Evolutionary conservation across 768 basidiomycete species (phyloP), one percentile per base, ranked within the genome.

Genomic region (Hypholoma fasciculare): DNA sequence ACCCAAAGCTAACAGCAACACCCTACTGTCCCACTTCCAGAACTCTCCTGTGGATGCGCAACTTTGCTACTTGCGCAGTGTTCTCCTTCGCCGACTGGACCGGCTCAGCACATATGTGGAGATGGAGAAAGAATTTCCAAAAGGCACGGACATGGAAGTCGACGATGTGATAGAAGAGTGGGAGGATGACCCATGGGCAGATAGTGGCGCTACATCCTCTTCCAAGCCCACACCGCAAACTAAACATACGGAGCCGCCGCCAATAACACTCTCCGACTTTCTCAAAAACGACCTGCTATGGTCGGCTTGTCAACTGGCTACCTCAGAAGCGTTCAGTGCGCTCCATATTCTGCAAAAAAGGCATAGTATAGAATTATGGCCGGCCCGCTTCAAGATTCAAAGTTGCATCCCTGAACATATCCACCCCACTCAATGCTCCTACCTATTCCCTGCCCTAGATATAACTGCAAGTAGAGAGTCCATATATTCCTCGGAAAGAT

Each of bases 131-230:
- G 75, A 70, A 19, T 62, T 75, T 12, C 69, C 79, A 23, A 63
- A 67, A 34, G 59, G 64, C 36, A 67, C 57, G 5, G 65, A 67
- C 40, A 69, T 73, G 34, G 69, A 76, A 12, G 77, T 79, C 11
- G 84, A 86, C 52, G 79, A 80, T 54, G 76, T 78, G 19, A 78
- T 79, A 54, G 84, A 84, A 42, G 89, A 88, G 52, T 90, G 88
- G 89, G 84, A 85, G 63, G 90, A 88, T 63, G 88, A 91, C 68
- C 89, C 90, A 12, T 92, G 89, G 89, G 85, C 77, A 38, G 87
- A 91, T 27, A 71, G 65, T 46, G 58, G 65, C 26, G 55, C 61
- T 14, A 61, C 61, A 7, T 52, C 69, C 2, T 52, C 65, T 14
- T 58, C 62, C 44, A 66, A 67, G 47, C 71, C 77, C 0, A 67